Conservation (phyloP, 768 basidiomycete species). For the Lactarius evosmus region DNA sequence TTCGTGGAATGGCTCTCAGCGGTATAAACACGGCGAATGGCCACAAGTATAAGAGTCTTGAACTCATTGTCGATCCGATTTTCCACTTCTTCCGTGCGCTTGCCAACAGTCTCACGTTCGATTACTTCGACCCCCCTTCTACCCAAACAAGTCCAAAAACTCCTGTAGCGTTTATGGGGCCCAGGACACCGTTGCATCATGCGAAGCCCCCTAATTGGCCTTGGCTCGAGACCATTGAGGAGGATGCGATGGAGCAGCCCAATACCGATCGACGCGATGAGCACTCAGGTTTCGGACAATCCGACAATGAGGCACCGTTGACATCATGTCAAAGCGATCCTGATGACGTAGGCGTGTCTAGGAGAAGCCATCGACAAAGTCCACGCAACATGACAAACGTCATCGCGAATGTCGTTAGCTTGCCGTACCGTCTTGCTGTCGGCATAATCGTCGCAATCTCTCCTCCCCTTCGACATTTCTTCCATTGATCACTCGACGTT, state of each 20-base stretch:
- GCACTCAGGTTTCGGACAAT: constrained; percentile 4
- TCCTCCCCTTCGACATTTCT: constrained; percentile 26
- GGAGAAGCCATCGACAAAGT: neutral
- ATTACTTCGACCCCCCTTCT: constrained; percentile 21
- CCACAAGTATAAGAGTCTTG: constrained; percentile 6
- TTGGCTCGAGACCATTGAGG: constrained; percentile 41
- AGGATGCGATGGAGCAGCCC: constrained; percentile 29
- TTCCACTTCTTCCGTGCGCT: constrained; percentile 14
- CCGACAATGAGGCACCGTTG: constrained; percentile 13
- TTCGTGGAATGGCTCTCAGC: constrained; percentile 22
- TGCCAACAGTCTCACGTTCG: constrained; percentile 20
- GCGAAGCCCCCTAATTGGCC: constrained; percentile 34
- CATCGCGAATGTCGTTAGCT: constrained; percentile 20
- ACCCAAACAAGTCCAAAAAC: constrained; percentile 27
- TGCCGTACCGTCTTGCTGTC: constrained; percentile 27
- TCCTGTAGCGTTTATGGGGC: constrained; percentile 21
- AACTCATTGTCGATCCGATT: neutral
- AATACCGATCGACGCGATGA: constrained; percentile 8
- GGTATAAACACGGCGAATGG: neutral
- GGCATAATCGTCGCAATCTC: constrained; percentile 24
- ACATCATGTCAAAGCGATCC: constrained; percentile 1
- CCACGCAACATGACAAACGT: constrained; percentile 11
- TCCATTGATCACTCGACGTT: neutral
- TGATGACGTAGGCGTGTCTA: neutral
- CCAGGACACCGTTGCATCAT: constrained; percentile 31